Percentiles rank a stretch among this genome's conserved stretches.
Conservation (phyloP, 2,329 filamentous ascomycete genomes). For the Stachybotrys echinatus region DNA sequence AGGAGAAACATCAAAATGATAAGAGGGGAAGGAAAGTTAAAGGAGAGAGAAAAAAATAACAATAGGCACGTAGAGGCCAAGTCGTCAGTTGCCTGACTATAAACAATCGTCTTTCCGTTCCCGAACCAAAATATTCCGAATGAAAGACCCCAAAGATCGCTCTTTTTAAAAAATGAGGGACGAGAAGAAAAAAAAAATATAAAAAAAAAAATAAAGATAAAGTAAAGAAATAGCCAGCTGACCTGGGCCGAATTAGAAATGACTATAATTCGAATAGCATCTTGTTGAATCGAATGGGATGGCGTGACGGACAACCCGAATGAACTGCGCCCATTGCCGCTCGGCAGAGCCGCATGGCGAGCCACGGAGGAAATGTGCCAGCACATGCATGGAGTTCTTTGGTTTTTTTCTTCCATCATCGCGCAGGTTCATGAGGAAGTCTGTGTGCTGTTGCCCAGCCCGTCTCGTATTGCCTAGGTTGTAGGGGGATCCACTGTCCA, state of each 20-base stretch:
- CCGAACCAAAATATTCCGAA: no score
- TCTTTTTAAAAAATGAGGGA: no score
- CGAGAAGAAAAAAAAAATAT: no score
- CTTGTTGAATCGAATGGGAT: neutral
- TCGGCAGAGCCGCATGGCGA: neutral
- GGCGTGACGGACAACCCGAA: neutral
- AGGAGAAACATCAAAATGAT: no score
- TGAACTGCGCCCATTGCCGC: neutral
- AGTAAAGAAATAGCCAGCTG: neutral
- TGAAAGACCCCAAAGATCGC: no score
- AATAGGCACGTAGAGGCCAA: neutral
- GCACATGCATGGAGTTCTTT: neutral
- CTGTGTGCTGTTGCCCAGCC: slow-evolving; percentile 29
- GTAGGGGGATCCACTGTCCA: slow-evolving; percentile 28
- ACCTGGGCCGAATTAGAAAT: neutral
- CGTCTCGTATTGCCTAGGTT: slow-evolving; percentile 24
- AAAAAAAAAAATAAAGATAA: neutral
- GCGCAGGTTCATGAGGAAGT: slow-evolving; percentile 12
- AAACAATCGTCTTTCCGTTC: neutral
- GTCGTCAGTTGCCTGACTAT: neutral
- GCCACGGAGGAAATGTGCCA: neutral
- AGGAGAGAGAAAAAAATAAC: neutral
- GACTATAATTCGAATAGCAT: neutral
- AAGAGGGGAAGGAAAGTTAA: no score
- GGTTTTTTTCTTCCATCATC: neutral